These are phyloP conservation scores for Datura wrightii DNA, from an alignment of 257 asterid genomes.

Conservation along the genomic window DNA sequence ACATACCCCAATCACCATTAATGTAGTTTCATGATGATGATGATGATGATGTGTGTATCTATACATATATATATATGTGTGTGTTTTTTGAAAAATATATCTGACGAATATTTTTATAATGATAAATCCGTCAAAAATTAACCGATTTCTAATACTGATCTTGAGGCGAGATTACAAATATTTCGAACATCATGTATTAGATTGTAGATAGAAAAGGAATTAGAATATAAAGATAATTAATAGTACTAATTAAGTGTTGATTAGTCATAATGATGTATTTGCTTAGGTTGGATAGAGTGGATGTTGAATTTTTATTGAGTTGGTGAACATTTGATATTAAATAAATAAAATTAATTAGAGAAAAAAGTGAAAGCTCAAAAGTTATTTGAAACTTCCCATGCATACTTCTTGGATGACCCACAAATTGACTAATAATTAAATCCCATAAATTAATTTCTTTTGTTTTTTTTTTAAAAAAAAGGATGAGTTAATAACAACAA, in stretches of 20 bases:
- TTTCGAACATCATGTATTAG: neutral
- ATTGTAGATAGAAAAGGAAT: neutral
- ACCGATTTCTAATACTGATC: neutral
- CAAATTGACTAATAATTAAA: slow-evolving; percentile 27
- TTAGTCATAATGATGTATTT: slow-evolving; percentile 37
- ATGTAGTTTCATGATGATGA: neutral
- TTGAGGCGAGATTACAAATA: neutral
- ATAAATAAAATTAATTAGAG: neutral
- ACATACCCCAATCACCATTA: neutral
- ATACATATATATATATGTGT: no score
- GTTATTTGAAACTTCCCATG: slow-evolving; percentile 40
- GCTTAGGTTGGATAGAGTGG: slow-evolving; percentile 37
- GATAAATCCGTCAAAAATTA: neutral
- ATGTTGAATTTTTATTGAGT: slow-evolving; percentile 16
- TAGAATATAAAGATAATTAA: neutral
- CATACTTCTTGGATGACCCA: slow-evolving; percentile 31
- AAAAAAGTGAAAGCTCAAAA: slow-evolving; percentile 31
- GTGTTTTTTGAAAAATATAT: no score
- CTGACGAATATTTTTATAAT: neutral
- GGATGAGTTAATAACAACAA: slow-evolving; percentile 40
- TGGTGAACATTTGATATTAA: slow-evolving; percentile 27
- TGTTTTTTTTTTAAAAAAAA: neutral
- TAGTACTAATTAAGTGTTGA: neutral
- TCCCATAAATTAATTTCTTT: neutral
- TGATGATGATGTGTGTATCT: no score